A percentile compares a stretch with the other conserved stretches of the same genome.
These are phyloP conservation scores for Phialophora verrucosa DNA, from an alignment of 2,329 filamentous ascomycete genomes.

Conservation along the genomic window DNA sequence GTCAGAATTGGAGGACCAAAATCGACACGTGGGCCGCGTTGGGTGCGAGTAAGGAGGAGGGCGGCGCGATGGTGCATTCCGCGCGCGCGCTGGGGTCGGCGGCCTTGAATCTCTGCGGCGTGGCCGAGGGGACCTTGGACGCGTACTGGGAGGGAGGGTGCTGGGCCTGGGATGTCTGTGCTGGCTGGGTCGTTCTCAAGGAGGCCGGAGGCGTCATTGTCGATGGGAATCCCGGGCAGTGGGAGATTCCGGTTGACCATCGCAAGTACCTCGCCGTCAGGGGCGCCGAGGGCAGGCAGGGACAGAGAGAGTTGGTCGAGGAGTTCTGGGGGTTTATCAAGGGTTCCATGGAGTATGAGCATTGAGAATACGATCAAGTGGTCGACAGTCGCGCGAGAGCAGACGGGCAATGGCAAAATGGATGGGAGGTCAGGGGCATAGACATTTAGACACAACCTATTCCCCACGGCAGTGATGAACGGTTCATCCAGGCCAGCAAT, in stretches of 20 bases:
- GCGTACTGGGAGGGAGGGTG: slow-evolving; percentile 70
- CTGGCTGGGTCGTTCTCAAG: slow-evolving; percentile 65
- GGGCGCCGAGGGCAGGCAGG: slow-evolving; percentile 29
- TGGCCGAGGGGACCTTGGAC: slow-evolving; percentile 63
- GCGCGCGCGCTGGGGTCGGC: slow-evolving; percentile 63
- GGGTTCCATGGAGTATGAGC: slow-evolving; percentile 47
- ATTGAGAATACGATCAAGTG: slow-evolving; percentile 42
- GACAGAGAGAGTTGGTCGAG: slow-evolving; percentile 49
- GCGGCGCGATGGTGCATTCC: slow-evolving; percentile 67
- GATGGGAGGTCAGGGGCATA: slow-evolving; percentile 16
- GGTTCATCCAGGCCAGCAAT: neutral
- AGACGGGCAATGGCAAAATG: neutral
- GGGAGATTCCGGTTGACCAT: slow-evolving; percentile 62
- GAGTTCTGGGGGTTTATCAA: slow-evolving; percentile 51
- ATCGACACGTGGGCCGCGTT: slow-evolving; percentile 59
- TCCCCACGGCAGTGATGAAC: neutral
- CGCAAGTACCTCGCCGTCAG: slow-evolving; percentile 58
- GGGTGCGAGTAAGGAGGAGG: slow-evolving; percentile 56
- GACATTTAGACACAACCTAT: slow-evolving; percentile 15
- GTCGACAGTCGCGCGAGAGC: neutral
- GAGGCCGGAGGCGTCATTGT: slow-evolving; percentile 66
- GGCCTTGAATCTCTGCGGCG: slow-evolving; percentile 66
- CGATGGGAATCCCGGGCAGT: slow-evolving; percentile 57
- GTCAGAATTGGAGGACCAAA: slow-evolving; percentile 64
- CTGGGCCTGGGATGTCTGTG: slow-evolving; percentile 71